Conservation (phyloP, 2,329 filamentous ascomycete genomes). For the Dendrostoma leiphaemia region DNA sequence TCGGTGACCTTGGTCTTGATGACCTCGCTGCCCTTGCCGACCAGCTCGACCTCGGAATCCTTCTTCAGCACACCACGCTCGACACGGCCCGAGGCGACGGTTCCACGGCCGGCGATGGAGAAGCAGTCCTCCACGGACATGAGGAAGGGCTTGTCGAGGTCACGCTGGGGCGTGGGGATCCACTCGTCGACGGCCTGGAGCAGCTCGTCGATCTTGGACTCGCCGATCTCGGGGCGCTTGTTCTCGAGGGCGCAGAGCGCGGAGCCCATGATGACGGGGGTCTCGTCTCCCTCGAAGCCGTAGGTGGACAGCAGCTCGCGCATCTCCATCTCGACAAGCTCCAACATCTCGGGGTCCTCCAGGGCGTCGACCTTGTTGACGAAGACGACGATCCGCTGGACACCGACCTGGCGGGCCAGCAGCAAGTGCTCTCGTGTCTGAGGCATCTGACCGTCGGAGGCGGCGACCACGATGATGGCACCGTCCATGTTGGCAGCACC, state of each 20-base stretch:
- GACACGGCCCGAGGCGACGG: constrained; percentile 93
- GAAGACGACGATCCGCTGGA: constrained; percentile 97
- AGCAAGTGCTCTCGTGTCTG: constrained; percentile 98
- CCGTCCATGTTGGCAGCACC: constrained; percentile 99
- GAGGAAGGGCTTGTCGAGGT: constrained; percentile 97
- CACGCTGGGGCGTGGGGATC: constrained; percentile 94
- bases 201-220: constrained; percentile 85
- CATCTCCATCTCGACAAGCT: constrained; percentile 99
- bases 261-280: constrained; percentile 94
- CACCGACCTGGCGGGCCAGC: constrained; percentile 95
- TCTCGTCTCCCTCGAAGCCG: constrained; percentile 97
- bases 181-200: constrained; percentile 86
- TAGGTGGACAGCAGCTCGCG: constrained; percentile 90
- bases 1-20: constrained; percentile 99
- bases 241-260: constrained; percentile 91
- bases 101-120: constrained; percentile 90
- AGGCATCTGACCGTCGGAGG: constrained; percentile 98
- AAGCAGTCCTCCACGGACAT: constrained; percentile 97
- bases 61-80: constrained; percentile 94
- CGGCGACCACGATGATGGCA: constrained; percentile 97
- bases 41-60: constrained; percentile 90
- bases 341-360: constrained; percentile 98
- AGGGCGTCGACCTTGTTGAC: constrained; percentile 99
- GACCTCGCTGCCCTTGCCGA: constrained; percentile 76
- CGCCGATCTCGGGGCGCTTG: constrained; percentile 83